A percentile compares a stretch with the other conserved stretches of the same genome.
Evolutionary conservation across 2,329 filamentous ascomycete genomes (phyloP).

Genomic region (Colletotrichum limetticola): DNA sequence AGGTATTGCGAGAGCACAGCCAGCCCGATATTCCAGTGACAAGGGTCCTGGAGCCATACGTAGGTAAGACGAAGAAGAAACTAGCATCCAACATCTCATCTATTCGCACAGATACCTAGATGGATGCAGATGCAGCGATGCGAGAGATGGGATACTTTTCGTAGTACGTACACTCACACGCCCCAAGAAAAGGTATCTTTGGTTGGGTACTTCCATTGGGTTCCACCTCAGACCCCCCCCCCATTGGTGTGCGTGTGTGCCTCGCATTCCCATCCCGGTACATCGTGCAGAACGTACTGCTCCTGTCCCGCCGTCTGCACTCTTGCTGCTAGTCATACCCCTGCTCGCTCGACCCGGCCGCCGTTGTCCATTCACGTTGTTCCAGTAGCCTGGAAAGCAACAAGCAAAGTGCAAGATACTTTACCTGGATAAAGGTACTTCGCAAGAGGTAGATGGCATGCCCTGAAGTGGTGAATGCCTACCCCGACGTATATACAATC

Average conservation of each 20-base stretch:
- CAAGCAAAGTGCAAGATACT: conserved; percentile 21
- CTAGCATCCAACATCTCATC: conserved; percentile 21
- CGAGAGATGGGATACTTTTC: neutral
- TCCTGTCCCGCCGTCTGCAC: neutral
- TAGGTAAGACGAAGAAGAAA: conserved; percentile 35
- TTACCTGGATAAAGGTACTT: neutral
- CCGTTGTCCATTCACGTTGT: conserved; percentile 43
- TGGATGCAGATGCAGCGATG: neutral
- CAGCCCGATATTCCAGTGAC: neutral
- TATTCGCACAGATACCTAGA: conserved; percentile 7
- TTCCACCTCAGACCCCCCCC: neutral
- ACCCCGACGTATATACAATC: conserved; percentile 41
- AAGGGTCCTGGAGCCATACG: conserved; percentile 32
- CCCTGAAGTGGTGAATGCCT: too few species aligned
- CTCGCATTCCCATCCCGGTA: neutral
- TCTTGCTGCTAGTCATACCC: conserved; percentile 27
- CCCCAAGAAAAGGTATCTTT: neutral
- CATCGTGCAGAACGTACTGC: neutral
- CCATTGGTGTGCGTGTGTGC: neutral
- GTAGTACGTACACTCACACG: neutral
- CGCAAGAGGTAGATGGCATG: neutral
- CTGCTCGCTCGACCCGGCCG: conserved; percentile 41
- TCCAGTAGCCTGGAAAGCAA: conserved; percentile 21
- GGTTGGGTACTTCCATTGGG: neutral
- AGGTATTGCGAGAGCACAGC: neutral